phyloP scores from a whole-genome alignment of 2,329 filamentous ascomycete genomes.

The Kalaharituber pfeilii region DNA sequence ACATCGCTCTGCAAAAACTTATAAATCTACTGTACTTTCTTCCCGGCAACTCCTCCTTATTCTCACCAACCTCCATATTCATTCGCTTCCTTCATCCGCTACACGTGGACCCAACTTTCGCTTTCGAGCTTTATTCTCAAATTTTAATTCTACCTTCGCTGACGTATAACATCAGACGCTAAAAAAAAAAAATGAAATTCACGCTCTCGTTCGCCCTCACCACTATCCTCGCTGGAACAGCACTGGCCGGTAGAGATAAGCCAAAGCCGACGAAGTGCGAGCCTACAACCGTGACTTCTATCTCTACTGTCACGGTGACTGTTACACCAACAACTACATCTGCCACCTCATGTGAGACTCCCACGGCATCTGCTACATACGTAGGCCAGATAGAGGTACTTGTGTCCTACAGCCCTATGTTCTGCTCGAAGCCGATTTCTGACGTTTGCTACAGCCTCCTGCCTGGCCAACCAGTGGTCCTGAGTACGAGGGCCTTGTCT shows the following conservation, averaged over 20 bases:
- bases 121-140: too few species aligned
- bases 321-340: neutral
- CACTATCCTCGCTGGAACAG: neutral
- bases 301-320: neutral
- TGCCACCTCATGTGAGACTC: neutral
- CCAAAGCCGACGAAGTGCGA: neutral
- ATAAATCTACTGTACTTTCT: too few species aligned
- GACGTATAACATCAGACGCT: too few species aligned
- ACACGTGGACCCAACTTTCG: too few species aligned
- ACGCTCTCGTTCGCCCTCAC: too few species aligned
- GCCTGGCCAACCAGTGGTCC: neutral
- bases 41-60: too few species aligned
- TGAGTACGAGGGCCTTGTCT: neutral
- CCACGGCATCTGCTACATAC: too few species aligned
- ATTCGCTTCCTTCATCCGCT: too few species aligned
- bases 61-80: too few species aligned
- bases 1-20: too few species aligned
- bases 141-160: too few species aligned
- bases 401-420: neutral
- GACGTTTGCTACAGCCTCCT: neutral
- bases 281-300: neutral
- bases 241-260: neutral
- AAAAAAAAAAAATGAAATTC: neutral
- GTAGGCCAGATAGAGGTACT: too few species aligned
- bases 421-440: neutral